Evolutionary conservation across 257 asterid species (phyloP).

Genomic region (Nicotiana otophora): DNA sequence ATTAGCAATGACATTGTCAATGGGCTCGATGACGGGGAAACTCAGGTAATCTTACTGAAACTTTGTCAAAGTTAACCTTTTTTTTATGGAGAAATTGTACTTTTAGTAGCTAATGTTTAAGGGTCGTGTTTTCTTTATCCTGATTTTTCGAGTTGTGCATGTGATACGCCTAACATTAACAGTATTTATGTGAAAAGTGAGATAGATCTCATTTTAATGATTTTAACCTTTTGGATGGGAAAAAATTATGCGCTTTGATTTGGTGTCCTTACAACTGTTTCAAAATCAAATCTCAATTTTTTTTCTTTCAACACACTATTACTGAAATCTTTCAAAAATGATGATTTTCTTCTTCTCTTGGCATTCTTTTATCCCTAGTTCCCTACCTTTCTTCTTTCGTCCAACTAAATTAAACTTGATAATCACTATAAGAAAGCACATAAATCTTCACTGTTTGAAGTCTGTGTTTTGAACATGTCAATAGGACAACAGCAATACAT

Average conservation of each 20-base stretch:
- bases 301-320: neutral
- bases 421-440: neutral
- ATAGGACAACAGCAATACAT: neutral
- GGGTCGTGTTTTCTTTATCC: neutral
- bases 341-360: neutral
- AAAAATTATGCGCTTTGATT: neutral
- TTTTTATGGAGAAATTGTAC: neutral
- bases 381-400: neutral
- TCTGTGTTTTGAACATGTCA: neutral
- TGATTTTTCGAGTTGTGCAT: neutral
- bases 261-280: neutral
- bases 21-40: constrained; percentile 35
- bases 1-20: constrained; percentile 14
- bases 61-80: neutral
- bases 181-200: neutral
- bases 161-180: neutral
- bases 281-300: neutral
- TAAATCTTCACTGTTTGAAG: neutral
- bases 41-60: constrained; percentile 46
- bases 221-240: neutral
- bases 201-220: neutral
- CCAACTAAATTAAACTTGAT: neutral
- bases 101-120: neutral
- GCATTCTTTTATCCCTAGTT: neutral
- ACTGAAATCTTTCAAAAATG: neutral